These are phyloP conservation scores for Jamesozyma rosinii DNA, from an alignment of 805 yeast genomes.

Conservation along the genomic window DNA sequence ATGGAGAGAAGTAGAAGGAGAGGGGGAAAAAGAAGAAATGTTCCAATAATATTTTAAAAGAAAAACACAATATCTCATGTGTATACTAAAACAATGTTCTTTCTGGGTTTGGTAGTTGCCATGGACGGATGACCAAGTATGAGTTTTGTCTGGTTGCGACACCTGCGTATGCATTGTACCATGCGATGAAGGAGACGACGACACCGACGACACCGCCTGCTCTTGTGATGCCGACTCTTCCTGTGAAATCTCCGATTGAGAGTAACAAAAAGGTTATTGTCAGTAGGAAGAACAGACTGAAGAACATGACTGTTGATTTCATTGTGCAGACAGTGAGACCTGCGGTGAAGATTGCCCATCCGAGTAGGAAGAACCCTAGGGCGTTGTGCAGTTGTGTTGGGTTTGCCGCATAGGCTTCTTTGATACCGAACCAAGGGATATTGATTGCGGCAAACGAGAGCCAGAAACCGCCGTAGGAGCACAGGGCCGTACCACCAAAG, in stretches of 20 bases:
- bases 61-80: too few species aligned
- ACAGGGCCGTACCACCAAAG: slow-evolving; percentile 56
- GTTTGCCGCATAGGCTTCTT: slow-evolving; percentile 39
- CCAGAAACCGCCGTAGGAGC: slow-evolving; percentile 67
- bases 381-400: slow-evolving; percentile 37
- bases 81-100: slow-evolving; percentile 5
- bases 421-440: slow-evolving; percentile 52
- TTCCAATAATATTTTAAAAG: too few species aligned
- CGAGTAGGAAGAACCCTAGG: slow-evolving; percentile 49
- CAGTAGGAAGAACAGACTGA: slow-evolving; percentile 44
- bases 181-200: slow-evolving; percentile 50
- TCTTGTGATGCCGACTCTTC: slow-evolving; percentile 33
- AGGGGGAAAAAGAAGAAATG: too few species aligned
- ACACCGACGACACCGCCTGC: slow-evolving; percentile 64
- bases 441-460: slow-evolving; percentile 51
- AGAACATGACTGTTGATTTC: slow-evolving; percentile 58
- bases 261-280: slow-evolving; percentile 48
- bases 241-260: slow-evolving; percentile 42
- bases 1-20: background rate
- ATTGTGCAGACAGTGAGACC: slow-evolving; percentile 45
- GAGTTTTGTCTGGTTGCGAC: slow-evolving; percentile 56
- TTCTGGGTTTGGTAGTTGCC: slow-evolving; percentile 28
- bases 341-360: slow-evolving; percentile 56
- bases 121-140: slow-evolving; percentile 22
- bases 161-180: slow-evolving; percentile 69